These are phyloP conservation scores for Lactarius vividus DNA, from an alignment of 768 basidiomycete genomes.

Conservation along the genomic window DNA sequence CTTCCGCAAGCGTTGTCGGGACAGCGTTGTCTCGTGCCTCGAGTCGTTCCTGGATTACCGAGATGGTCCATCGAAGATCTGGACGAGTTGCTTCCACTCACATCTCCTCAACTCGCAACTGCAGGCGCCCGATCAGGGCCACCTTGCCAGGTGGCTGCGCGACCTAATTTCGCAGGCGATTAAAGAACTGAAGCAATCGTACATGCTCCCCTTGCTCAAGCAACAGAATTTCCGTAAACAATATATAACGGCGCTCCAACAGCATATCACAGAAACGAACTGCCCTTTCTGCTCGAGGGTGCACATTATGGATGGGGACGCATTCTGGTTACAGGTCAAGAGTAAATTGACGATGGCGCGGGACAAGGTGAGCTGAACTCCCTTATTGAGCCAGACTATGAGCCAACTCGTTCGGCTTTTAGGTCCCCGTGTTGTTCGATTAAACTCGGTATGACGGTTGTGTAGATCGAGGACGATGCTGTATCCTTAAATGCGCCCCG, in stretches of 20 bases:
- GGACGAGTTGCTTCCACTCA: not conserved
- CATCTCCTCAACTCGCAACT: not conserved
- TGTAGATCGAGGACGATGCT: not conserved
- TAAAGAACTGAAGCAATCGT: constrained; percentile 5
- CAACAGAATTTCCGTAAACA: constrained; percentile 4
- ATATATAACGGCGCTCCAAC: constrained; percentile 8
- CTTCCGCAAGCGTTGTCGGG: constrained; percentile 12
- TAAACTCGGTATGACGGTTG: not conserved
- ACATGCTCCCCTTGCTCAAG: constrained; percentile 5
- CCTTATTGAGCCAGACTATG: not conserved
- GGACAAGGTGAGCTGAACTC: constrained; percentile 4
- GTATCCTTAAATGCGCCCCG: not conserved
- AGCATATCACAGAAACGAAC: not conserved
- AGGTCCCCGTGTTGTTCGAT: not conserved
- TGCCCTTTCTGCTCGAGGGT: constrained; percentile 1
- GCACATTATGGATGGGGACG: constrained; percentile 6
- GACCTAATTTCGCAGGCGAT: constrained; percentile 4
- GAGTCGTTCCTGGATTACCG: not conserved
- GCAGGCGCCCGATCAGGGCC: not conserved
- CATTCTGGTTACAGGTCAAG: constrained; percentile 7
- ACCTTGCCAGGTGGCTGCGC: constrained; percentile 5
- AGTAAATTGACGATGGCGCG: constrained; percentile 8
- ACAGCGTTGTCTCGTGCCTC: constrained; percentile 9
- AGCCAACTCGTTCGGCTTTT: not conserved
- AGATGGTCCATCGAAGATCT: constrained; percentile 7